Base-by-base conservation (phyloP, 805 yeast species). In the Cyberlindnera meyerae region DNA sequence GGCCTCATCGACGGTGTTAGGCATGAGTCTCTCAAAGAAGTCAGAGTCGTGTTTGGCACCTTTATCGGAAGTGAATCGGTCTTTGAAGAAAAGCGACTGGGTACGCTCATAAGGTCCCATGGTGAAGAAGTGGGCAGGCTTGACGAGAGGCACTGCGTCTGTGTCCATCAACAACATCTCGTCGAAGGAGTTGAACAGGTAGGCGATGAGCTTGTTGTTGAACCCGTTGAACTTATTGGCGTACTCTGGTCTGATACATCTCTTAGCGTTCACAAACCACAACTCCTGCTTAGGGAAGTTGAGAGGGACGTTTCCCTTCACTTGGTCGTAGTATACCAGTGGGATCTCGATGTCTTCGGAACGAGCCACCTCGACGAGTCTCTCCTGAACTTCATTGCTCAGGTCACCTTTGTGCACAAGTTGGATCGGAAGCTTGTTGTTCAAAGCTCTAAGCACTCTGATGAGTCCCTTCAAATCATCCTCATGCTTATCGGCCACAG, bases 101-200 rank as follows among this genome's bases (percentile, higher is more conserved):
- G 48, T 44, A 31, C 48, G 31, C 21, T 37, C 52, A 20, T 60
- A 50, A 1, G 76, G 62, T 11, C 68, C 65, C 13, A 65, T 52
- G 3, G 54, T 45, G 27, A 49, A 41, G 49, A 62, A 71, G 27
- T 61, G 58, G 13, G 57, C 51, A 27, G 60, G 50, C 13, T 60
- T 49, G 29, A 64, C 62, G 29, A 73, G 52, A 4, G 73, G 62
- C 9, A 71, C 72, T 0, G 56, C 40, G 51, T 75, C 81, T 6
- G 81, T 73, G 55, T 76, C 81, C 47, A 76, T 49, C 45, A 75
- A 55, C 27, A 76, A 59, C 50, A 65, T 66, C 36, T 75, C 79
- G 45, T 73, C 77, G 48, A 71, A 75, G 2, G 79, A 68, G 41
- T 70, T 77, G 55, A 79, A 79, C 22, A 76, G 43, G 20, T 71